phyloP scores from a whole-genome alignment of 2,329 filamentous ascomycete species.

The Pseudogymnoascus sp. region DNA sequence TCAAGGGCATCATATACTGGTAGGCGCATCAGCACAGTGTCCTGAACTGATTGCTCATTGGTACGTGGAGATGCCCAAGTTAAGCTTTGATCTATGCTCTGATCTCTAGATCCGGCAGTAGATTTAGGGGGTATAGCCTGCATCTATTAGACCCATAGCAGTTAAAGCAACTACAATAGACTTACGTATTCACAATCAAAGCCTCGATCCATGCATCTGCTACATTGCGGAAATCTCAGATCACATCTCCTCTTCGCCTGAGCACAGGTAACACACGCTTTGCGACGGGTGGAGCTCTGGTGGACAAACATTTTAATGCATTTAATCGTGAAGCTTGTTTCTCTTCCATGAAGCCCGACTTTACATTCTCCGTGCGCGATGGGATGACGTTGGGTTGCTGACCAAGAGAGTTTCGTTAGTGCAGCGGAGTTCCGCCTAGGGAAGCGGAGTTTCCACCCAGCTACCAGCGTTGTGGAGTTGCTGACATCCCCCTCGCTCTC shows the following conservation, averaged over 20 bases:
- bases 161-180: not conserved
- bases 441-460: not conserved
- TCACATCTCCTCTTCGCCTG: conserved; percentile 26
- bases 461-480: not conserved
- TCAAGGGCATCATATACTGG: not conserved
- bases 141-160: not conserved
- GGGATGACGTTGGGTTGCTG: not conserved
- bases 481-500: not conserved
- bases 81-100: not conserved
- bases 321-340: not conserved
- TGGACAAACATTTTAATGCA: not conserved
- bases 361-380: not conserved
- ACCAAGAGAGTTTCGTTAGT: not conserved
- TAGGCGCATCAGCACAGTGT: not conserved
- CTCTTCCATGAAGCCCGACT: not conserved
- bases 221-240: conserved; percentile 21
- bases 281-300: conserved; percentile 17
- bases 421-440: not conserved
- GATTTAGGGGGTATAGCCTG: not conserved
- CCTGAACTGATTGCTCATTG: not conserved
- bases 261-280: conserved; percentile 22
- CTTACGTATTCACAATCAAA: conserved; percentile 23
- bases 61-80: not conserved
- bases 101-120: not conserved
- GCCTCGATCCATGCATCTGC: conserved; percentile 18